Base-by-base conservation (phyloP, 495 filamentous ascomycete species). In the Penicillium bialowiezense region DNA sequence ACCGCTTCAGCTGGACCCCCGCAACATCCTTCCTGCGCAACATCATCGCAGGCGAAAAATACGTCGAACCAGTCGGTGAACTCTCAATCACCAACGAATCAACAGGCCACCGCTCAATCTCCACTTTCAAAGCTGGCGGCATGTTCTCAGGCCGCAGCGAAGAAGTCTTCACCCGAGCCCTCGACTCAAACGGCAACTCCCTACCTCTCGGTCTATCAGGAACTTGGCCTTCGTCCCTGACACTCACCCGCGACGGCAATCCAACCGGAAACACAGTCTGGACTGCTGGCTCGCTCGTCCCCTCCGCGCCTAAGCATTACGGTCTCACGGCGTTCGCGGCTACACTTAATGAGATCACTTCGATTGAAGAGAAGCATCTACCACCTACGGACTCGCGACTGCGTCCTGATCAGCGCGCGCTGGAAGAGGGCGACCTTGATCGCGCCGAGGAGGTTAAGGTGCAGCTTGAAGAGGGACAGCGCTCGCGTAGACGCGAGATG, bases 1-100 rank as follows among this genome's bases (percentile, higher is more conserved):
- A 97, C 56, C 75, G 78, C 47, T 98, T 87, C 69, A 88, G 83
- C 62, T 97, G 89, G 87, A 83, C 77, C 19, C 76, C 85, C 6
- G 87, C 91, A 10, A 96, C 90, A 8, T 87, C 84, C 44, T 97
- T 96, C 68, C 76, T 98, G 45, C 84, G 93, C 37, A 98, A 98
- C 59, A 89, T 98, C 51, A 93, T 98, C 54, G 91, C 93, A 44
- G 93, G 93, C 20, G 93, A 98, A 71, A 97, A 97, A 70, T 98
- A 97, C 62, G 86, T 97, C 24, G 93, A 98, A 69, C 93, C 93
- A 1, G 89, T 96, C 8, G 90, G 90, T 14, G 87, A 80, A 43
- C 88, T 97, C 83, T 79, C 83, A 14, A 80, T 98, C 19, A 67
- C 76, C 38, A 88, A 91, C 64, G 95, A 98, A 53, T 81, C 79